Percentiles rank a stretch among this genome's conserved stretches.
phyloP scores from a whole-genome alignment of 1,284 basidiomycete genomes.

The Boletus semigastroideus region DNA sequence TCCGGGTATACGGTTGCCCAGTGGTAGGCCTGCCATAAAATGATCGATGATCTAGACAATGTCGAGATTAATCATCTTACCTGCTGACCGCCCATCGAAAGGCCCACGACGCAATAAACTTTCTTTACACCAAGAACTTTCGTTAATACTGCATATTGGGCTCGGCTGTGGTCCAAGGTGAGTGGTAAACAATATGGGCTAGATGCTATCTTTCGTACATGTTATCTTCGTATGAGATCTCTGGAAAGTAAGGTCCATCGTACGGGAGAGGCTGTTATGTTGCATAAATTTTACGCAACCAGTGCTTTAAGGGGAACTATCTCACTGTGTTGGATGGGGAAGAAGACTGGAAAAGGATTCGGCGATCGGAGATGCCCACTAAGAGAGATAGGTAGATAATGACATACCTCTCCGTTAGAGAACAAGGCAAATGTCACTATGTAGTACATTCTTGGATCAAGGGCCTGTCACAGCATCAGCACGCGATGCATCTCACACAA shows the following conservation, averaged over 20 bases:
- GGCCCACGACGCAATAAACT: constrained; percentile 50
- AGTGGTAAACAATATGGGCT: neutral
- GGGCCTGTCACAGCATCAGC: constrained; percentile 31
- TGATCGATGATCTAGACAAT: neutral
- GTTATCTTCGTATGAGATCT: constrained; percentile 33
- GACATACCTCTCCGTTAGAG: constrained; percentile 53
- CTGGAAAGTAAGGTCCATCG: constrained; percentile 47
- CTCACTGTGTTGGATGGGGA: constrained; percentile 20
- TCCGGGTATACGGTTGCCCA: constrained; percentile 61
- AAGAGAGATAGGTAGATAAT: neutral
- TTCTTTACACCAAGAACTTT: constrained; percentile 49
- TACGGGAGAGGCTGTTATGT: constrained; percentile 40
- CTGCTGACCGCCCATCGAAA: constrained; percentile 64
- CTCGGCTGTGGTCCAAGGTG: constrained; percentile 38
- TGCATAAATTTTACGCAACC: constrained; percentile 2
- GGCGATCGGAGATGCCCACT: neutral
- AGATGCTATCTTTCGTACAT: constrained; percentile 5
- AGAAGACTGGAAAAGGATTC: constrained; percentile 3
- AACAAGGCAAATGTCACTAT: constrained; percentile 56
- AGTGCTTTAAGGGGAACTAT: neutral
- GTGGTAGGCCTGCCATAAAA: constrained; percentile 46
- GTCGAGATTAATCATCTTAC: constrained; percentile 19
- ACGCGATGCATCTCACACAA: neutral
- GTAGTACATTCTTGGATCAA: constrained; percentile 51
- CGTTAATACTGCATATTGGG: constrained; percentile 54